These are phyloP conservation scores for Penicillium cinerascens DNA, from an alignment of 495 filamentous ascomycete genomes.

Conservation along the genomic window DNA sequence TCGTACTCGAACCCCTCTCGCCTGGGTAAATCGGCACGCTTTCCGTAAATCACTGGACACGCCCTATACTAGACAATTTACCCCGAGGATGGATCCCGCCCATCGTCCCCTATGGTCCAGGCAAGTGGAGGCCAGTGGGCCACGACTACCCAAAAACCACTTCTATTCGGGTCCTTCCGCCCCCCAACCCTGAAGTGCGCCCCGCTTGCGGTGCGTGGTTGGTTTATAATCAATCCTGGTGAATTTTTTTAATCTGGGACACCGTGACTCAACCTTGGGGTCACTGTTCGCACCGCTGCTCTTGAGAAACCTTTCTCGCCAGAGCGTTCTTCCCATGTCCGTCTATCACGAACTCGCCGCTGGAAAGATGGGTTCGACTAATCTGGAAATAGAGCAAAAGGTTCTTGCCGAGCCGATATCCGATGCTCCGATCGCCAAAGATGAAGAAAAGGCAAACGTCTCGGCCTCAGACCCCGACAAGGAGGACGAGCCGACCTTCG, in stretches of 20 bases:
- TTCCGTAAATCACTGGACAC: conserved; percentile 11
- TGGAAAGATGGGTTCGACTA: conserved; percentile 22
- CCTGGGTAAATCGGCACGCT: conserved; percentile 22
- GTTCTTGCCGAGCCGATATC: conserved; percentile 2
- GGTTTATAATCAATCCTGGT: conserved; percentile 18
- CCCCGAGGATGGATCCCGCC: conserved; percentile 8
- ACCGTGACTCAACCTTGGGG: neutral
- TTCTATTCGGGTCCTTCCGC: conserved; percentile 17
- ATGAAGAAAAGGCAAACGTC: conserved; percentile 17
- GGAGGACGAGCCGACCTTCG: conserved; percentile 31
- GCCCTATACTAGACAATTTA: neutral
- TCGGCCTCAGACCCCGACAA: conserved; percentile 17
- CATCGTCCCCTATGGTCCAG: conserved; percentile 6
- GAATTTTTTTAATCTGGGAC: conserved; percentile 7
- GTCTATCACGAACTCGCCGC: neutral
- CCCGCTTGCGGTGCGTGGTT: conserved; percentile 13
- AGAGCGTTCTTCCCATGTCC: neutral
- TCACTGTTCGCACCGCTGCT: neutral
- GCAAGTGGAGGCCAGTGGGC: conserved; percentile 17
- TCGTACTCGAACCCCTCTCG: conserved; percentile 11
- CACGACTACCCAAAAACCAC: conserved; percentile 2
- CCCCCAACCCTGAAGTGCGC: conserved; percentile 7
- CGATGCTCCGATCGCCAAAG: conserved; percentile 5
- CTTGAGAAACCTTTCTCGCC: neutral
- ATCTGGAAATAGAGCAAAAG: conserved; percentile 30